Base-by-base conservation (phyloP, 805 yeast genomes). In the Candida nemodendra region DNA sequence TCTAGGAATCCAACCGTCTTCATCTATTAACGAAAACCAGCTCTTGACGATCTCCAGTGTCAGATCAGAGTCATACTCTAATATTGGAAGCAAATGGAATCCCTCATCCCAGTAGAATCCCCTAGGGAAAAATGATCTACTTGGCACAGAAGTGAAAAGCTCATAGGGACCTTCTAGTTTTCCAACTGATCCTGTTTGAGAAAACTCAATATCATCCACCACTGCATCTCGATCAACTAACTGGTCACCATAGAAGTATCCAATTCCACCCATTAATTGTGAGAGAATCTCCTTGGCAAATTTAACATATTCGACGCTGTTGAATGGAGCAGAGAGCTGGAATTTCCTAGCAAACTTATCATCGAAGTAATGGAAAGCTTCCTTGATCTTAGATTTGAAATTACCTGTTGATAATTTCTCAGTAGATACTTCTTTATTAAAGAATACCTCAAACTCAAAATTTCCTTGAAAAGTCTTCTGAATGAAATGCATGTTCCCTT, bases 91-190 rank as follows among this genome's bases (percentile, higher is more conserved):
- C 42, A 91, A 68, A 59, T 91, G 96, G 62, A 93, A 93, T 0
- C 99, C 99, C 64, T 93, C 99, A 62, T 93, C 99, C 99, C 99
- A 93, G 56, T 86, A 88, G 56, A 93, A 93, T 0, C 99, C 99
- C 46, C 99, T 74, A 3, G 99, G 98, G 62, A 93, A 93, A 55
- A 86, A 87, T 0, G 95, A 87, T 36, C 99, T 72, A 33, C 96
- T 86, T 2, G 99, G 99, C 23, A 88, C 93, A 16, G 88, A 71
- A 0, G 93, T 76, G 53, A 89, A 86, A 33, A 93, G 64, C 47
- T 81, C 86, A 43, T 66, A 63, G 1, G 96, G 95, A 0, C 90
- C 93, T 53, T 86, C 95, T 11, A 68, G 62, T n/a, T 55, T 42
- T 0, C 90, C 88, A 27, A 56, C 44, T 2, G 69, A 60, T 41